Evolutionary conservation across 2,329 filamentous ascomycete species (phyloP).

Genomic region (Cadophora gregata): DNA sequence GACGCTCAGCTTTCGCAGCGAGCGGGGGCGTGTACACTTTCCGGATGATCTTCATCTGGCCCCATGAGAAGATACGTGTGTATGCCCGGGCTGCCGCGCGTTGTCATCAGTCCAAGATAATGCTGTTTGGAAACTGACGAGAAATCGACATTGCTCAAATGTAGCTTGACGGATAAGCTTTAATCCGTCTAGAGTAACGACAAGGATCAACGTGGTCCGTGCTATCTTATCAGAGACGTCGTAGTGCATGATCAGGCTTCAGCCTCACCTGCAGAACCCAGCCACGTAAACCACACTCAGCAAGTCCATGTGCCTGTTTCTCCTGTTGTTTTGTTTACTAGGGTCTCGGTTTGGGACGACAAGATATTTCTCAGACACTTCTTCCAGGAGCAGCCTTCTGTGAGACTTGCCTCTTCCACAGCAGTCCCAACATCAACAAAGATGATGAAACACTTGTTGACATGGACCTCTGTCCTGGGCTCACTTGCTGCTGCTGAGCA

Average conservation of each 20-base stretch:
- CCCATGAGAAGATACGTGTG: not conserved
- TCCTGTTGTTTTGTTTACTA: not conserved
- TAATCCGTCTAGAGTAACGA: not conserved
- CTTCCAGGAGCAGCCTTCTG: not conserved
- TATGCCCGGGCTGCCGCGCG: not conserved
- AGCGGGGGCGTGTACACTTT: not conserved
- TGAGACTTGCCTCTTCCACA: not conserved
- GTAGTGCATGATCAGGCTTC: not conserved
- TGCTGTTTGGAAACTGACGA: not conserved
- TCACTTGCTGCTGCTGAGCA: slow-evolving; percentile 61
- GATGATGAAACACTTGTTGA: slow-evolving; percentile 33
- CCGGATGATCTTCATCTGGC: slow-evolving; percentile 4
- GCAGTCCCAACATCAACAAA: not conserved
- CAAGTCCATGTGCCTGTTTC: no score
- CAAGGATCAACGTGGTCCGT: not conserved
- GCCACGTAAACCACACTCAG: not conserved
- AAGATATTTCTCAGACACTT: not conserved
- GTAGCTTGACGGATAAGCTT: not conserved
- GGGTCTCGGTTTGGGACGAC: not conserved
- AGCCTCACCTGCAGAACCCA: slow-evolving; percentile 2
- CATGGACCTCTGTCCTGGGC: slow-evolving; percentile 32
- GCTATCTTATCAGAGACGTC: not conserved
- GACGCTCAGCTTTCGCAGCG: not conserved
- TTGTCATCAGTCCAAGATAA: not conserved
- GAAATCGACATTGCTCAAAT: not conserved